A percentile compares a stretch with the other conserved stretches of the same genome.
phyloP scores from a whole-genome alignment of 495 filamentous ascomycete genomes.

The Rhypophila decipiens region DNA sequence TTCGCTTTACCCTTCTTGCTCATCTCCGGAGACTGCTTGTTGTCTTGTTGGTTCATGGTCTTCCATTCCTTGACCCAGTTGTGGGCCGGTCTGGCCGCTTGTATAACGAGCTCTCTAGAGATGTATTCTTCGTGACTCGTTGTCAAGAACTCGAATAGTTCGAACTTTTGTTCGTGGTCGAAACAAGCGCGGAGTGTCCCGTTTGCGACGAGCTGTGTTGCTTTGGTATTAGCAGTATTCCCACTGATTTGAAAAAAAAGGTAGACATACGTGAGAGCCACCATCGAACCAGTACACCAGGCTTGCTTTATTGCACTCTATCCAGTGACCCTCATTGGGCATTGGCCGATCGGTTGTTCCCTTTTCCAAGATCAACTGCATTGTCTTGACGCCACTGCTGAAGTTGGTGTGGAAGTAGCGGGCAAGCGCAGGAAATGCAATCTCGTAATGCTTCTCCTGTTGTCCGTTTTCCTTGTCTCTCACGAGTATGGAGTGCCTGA shows the following conservation, averaged over 20 bases:
- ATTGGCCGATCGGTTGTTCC: constrained; percentile 49
- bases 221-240: constrained; percentile 14
- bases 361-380: constrained; percentile 68
- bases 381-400: constrained; percentile 69
- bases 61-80: constrained; percentile 52
- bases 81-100: constrained; percentile 48
- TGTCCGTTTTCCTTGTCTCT: constrained; percentile 36
- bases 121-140: constrained; percentile 62
- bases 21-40: constrained; percentile 65
- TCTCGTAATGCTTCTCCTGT: constrained; percentile 66
- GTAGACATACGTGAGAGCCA: constrained; percentile 56
- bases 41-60: constrained; percentile 47
- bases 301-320: constrained; percentile 56
- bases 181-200: constrained; percentile 61
- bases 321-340: constrained; percentile 55
- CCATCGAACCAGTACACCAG: constrained; percentile 70
- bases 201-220: constrained; percentile 55
- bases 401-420: constrained; percentile 80
- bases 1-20: constrained; percentile 60
- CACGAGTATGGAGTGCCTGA: constrained; percentile 55
- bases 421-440: constrained; percentile 64
- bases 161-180: constrained; percentile 62
- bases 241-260: not conserved
- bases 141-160: constrained; percentile 63
- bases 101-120: constrained; percentile 48